These are phyloP conservation scores for Malassezia japonica DNA, from an alignment of 1,284 basidiomycete genomes.

Conservation along the genomic window DNA sequence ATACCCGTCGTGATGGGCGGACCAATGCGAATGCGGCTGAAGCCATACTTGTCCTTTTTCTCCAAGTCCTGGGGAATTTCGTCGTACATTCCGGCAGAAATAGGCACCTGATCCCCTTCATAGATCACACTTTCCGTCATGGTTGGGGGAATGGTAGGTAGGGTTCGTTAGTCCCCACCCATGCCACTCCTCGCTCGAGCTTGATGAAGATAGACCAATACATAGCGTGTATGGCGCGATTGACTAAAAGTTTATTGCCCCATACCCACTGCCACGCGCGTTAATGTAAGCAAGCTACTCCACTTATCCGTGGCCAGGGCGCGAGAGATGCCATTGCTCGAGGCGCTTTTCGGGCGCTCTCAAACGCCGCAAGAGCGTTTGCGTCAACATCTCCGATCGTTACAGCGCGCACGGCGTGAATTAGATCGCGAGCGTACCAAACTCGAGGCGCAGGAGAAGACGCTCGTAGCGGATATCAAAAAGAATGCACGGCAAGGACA, in stretches of 20 bases:
- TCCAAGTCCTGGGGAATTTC: too few species aligned
- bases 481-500: conserved; percentile 91
- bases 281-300: too few species aligned
- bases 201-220: conserved; percentile 2
- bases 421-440: conserved; percentile 88
- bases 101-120: too few species aligned
- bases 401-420: conserved; percentile 92
- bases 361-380: conserved; percentile 92
- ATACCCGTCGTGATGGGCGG: neutral
- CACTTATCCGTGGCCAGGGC: too few species aligned
- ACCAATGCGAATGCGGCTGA: neutral
- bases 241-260: neutral
- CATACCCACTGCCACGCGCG: too few species aligned
- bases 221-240: neutral
- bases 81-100: too few species aligned
- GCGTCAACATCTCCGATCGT: conserved; percentile 85
- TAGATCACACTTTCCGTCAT: too few species aligned
- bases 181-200: too few species aligned
- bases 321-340: conserved; percentile 25
- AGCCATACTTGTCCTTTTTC: neutral
- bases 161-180: too few species aligned
- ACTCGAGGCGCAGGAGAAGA: conserved; percentile 70
- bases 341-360: conserved; percentile 65
- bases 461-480: conserved; percentile 71
- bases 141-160: too few species aligned